Conservation (phyloP, 2,329 filamentous ascomycete genomes). For the Claviceps paspali region DNA sequence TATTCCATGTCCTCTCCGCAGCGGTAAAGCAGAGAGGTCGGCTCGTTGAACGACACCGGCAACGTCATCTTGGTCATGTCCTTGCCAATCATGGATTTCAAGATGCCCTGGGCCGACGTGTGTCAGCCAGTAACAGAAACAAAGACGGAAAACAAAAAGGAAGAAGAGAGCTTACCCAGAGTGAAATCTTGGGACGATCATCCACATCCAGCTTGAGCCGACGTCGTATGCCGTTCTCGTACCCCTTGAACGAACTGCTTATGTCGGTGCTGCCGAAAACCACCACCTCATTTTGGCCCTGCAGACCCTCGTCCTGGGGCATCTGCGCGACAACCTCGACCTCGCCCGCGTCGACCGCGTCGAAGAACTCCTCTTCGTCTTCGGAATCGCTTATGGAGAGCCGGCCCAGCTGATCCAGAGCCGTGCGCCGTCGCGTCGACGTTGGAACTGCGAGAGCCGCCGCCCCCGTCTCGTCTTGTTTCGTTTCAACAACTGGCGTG, state of each 20-base stretch:
- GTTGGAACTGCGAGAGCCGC: slow-evolving; percentile 25
- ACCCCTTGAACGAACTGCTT: slow-evolving; percentile 66
- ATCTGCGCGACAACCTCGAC: slow-evolving; percentile 67
- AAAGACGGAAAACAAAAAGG: background rate
- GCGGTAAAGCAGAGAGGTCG: slow-evolving; percentile 85
- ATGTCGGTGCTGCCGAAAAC: slow-evolving; percentile 44
- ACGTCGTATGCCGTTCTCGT: slow-evolving; percentile 73
- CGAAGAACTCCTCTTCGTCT: slow-evolving; percentile 88
- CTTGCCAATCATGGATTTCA: slow-evolving; percentile 99
- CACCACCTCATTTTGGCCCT: slow-evolving; percentile 24
- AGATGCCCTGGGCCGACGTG: no score
- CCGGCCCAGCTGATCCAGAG: slow-evolving; percentile 55
- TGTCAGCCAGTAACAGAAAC: no score
- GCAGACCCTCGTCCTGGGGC: slow-evolving; percentile 31
- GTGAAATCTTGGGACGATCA: slow-evolving; percentile 79
- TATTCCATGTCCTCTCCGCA: slow-evolving; percentile 98
- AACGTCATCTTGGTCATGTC: slow-evolving; percentile 99
- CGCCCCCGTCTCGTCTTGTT: slow-evolving; percentile 17
- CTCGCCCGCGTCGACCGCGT: slow-evolving; percentile 86
- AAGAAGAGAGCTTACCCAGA: slow-evolving; percentile 53
- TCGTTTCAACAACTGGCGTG: slow-evolving; percentile 14
- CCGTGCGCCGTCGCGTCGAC: slow-evolving; percentile 43
- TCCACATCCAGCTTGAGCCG: slow-evolving; percentile 82
- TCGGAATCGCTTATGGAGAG: slow-evolving; percentile 71
- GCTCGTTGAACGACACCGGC: slow-evolving; percentile 96